phyloP scores from a whole-genome alignment of 176 grass and related monocot species.

The Carex kokanica region DNA sequence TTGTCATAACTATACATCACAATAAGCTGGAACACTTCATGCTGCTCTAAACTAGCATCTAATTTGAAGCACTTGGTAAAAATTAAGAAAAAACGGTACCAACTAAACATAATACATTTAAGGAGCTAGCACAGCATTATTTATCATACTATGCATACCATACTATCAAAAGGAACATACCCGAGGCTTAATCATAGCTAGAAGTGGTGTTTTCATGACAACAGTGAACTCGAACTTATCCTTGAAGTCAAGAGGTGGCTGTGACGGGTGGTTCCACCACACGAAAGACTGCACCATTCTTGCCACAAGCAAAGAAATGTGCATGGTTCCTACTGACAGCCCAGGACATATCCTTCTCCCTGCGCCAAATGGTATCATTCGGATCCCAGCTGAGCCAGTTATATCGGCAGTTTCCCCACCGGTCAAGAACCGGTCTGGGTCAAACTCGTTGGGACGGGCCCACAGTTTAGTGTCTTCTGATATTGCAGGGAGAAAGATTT shows the following conservation, averaged over 20 bases:
- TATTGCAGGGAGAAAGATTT: constrained; percentile 79
- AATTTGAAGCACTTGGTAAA: not conserved
- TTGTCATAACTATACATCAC: not conserved
- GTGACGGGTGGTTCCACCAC: constrained; percentile 66
- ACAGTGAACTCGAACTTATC: constrained; percentile 90
- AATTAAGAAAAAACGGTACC: not conserved
- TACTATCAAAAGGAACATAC: constrained; percentile 42
- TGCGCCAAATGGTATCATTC: constrained; percentile 88
- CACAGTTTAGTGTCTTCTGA: constrained; percentile 75
- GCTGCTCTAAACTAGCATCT: not conserved
- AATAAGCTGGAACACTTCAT: constrained; percentile 2
- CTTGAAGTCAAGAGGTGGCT: constrained; percentile 65
- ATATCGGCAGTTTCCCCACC: constrained; percentile 80
- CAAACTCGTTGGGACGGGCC: constrained; percentile 55
- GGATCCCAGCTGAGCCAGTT: constrained; percentile 71
- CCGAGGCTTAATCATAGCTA: constrained; percentile 58
- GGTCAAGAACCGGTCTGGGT: constrained; percentile 73
- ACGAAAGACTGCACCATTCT: constrained; percentile 90
- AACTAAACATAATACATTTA: not conserved
- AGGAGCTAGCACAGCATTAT: not conserved
- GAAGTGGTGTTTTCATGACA: constrained; percentile 67
- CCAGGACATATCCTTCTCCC: constrained; percentile 87
- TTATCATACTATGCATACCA: not conserved
- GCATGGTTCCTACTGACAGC: constrained; percentile 66
- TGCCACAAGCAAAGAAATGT: constrained; percentile 80